A percentile compares a stretch with the other conserved stretches of the same genome.
phyloP scores from a whole-genome alignment of 257 asterid species.

The Eucommia ulmoides region DNA sequence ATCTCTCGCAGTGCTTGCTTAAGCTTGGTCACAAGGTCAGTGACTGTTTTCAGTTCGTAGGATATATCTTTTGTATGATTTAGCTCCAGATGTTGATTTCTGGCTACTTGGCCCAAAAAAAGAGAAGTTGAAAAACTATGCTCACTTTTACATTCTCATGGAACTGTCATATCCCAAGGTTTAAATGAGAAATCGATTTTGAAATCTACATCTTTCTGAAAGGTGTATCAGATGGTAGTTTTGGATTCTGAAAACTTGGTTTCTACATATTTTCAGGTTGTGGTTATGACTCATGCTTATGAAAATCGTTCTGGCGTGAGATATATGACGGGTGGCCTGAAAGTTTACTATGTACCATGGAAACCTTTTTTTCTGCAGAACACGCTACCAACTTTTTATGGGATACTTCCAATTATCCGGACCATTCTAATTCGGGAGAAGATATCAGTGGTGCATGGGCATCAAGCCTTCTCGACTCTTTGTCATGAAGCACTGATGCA shows the following conservation, averaged over 20 bases:
- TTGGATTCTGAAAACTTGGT: too few relatives aligned
- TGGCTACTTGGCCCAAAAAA: too few relatives aligned
- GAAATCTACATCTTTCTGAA: too few relatives aligned
- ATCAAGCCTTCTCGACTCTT: conserved; percentile 91
- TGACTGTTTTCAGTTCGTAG: conserved; percentile 1
- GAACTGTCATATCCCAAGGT: too few relatives aligned
- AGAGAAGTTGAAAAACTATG: too few relatives aligned
- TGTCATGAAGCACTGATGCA: conserved; percentile 96
- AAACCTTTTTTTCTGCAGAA: conserved; percentile 87
- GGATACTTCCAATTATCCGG: conserved; percentile 73
- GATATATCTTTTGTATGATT: too few relatives aligned
- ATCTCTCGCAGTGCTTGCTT: conserved; percentile 78
- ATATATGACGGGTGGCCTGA: conserved; percentile 86
- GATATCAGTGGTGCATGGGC: conserved; percentile 87
- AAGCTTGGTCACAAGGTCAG: conserved; percentile 88
- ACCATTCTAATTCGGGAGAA: conserved; percentile 76
- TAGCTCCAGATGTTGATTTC: too few relatives aligned
- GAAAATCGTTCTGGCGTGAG: conserved; percentile 83
- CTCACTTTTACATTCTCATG: too few relatives aligned
- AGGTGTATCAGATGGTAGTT: too few relatives aligned
- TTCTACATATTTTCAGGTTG: conserved; percentile 69
- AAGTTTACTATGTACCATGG: conserved; percentile 92
- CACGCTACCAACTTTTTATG: conserved; percentile 83
- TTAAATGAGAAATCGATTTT: too few relatives aligned
- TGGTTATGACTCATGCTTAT: conserved; percentile 93